phyloP scores from a whole-genome alignment of 1,284 basidiomycete genomes.

The Puccinia horiana region DNA sequence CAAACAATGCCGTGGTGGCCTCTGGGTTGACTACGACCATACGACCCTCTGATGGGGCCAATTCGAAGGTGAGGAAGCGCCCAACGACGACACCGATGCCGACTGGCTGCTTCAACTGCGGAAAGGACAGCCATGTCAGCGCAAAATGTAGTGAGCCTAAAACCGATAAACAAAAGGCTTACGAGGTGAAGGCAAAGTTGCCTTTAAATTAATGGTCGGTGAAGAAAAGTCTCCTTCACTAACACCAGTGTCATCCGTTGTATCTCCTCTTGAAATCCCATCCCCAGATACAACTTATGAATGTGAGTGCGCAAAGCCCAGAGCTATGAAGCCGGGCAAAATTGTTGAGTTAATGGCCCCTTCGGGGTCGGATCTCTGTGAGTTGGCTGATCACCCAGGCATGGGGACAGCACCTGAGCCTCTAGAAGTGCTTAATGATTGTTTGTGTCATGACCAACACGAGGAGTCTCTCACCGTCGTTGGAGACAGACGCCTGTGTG shows the following conservation, averaged over 20 bases:
- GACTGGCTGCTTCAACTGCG: conserved; percentile 1
- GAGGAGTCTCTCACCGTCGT: neutral
- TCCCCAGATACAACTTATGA: neutral
- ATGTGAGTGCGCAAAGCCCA: neutral
- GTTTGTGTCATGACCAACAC: neutral
- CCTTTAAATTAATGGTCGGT: conserved; percentile 22
- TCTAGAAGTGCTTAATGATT: neutral
- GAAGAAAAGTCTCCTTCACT: neutral
- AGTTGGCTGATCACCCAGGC: neutral
- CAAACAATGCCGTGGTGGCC: neutral
- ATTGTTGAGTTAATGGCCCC: neutral
- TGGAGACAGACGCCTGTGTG: neutral
- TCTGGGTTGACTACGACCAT: neutral
- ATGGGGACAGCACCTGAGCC: neutral
- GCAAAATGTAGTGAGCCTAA: neutral
- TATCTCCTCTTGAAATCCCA: neutral
- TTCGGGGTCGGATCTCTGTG: neutral
- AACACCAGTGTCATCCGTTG: neutral
- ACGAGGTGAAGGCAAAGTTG: neutral
- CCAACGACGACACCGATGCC: neutral
- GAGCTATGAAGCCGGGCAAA: neutral
- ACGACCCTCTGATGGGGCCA: neutral
- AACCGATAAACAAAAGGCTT: neutral
- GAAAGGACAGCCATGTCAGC: neutral
- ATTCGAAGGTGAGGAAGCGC: neutral